Evolutionary conservation across 768 basidiomycete species (phyloP).

Genomic region (Favolaschia claudopus): DNA sequence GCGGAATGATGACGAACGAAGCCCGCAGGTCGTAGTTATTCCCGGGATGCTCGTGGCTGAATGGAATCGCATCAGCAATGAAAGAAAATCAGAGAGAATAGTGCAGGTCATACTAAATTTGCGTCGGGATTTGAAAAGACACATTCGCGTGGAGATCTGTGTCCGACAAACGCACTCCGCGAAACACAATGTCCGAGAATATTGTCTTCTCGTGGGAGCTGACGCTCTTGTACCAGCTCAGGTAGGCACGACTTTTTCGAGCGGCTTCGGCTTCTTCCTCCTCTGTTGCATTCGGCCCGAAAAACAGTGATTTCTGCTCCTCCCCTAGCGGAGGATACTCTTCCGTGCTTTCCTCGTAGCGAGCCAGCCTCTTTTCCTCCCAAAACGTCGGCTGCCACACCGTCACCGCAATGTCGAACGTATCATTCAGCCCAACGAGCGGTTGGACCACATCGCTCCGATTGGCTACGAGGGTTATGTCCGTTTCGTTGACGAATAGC

Average conservation of each 20-base stretch:
- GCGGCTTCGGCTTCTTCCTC: constrained; percentile 6
- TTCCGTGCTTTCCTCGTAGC: too few relatives aligned
- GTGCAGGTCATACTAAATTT: constrained; percentile 44
- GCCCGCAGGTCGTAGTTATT: neutral
- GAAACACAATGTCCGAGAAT: constrained; percentile 40
- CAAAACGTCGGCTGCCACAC: constrained; percentile 25
- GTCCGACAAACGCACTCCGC: constrained; percentile 34
- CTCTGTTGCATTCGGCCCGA: too few relatives aligned
- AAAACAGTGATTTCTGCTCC: too few relatives aligned
- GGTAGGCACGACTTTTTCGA: neutral
- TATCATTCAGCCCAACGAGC: constrained; percentile 18
- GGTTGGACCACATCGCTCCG: constrained; percentile 25
- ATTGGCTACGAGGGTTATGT: neutral
- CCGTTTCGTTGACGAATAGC: neutral
- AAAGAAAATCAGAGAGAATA: too few relatives aligned
- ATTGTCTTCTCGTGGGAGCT: constrained; percentile 19
- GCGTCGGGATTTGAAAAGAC: constrained; percentile 37
- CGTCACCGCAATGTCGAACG: constrained; percentile 29
- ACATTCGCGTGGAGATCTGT: constrained; percentile 33
- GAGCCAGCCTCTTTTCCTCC: too few relatives aligned
- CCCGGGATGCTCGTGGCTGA: too few relatives aligned
- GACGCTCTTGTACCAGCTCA: neutral
- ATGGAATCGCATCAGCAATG: too few relatives aligned
- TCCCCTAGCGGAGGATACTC: too few relatives aligned
- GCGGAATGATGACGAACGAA: constrained; percentile 1